Evolutionary conservation across 2,329 filamentous ascomycete species (phyloP), one percentile per base, ranked within the genome.

Genomic region (Stagonosporopsis vannaccii): DNA sequence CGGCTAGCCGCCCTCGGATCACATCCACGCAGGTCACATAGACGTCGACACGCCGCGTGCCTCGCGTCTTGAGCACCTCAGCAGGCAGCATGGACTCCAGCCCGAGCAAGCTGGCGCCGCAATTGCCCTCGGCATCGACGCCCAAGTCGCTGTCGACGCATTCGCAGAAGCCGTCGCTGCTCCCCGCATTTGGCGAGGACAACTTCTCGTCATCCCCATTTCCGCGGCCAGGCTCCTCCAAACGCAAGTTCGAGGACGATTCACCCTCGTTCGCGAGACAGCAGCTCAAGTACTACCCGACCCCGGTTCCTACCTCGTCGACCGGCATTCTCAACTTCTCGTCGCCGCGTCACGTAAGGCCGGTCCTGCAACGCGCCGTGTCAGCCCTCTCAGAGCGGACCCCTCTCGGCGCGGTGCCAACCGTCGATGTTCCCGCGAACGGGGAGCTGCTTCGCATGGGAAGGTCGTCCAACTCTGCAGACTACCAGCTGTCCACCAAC

Each of bases 401-500:
- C 67, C 95, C 95, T 36, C 84, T 99, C 47, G 89, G 89, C 48
- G 85, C 90, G 46, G 88, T 99, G 46, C 92, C 92, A n/a, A 87
- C 88, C 20, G 82, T 98, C 61, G 86, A 91, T 73, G 85, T 98
- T 17, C 87, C 88, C 51, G 89, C 88, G 64, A 91, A 90, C 77
- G 93, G 94, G 61, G 91, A 96, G 68, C 81, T 87, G 13, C 79
- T 97, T 30, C 84, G 90, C 59, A 95, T 99, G 89, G 95, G 95
- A 61, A 87, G 95, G 63, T 97, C 93, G 6, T 97, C 91, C 79
- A 94, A 92, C 77, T 96, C 93, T 13, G 96, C 92, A n/a, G 88
- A 97, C 73, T 95, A 94, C 75, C 94, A 97, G 78, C 84, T 99
- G 13, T 95, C 95, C 23, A 87, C 91, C 66, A 97, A 96, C 78